A percentile compares a stretch with the other conserved stretches of the same genome.
These are phyloP conservation scores for Fraxinus platypoda DNA, from an alignment of 305 asterid genomes.

Conservation along the genomic window DNA sequence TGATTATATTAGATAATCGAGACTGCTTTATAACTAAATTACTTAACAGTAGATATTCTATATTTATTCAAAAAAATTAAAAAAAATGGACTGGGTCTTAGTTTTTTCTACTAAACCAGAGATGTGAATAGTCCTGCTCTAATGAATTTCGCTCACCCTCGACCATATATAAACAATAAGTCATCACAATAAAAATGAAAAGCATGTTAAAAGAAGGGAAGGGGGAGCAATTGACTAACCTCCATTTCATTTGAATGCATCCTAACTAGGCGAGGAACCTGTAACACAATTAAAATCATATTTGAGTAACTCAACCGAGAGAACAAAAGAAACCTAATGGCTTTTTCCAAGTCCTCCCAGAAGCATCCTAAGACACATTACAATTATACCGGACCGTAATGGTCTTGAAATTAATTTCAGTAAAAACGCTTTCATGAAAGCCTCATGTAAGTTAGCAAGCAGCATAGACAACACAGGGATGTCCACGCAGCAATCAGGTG, in stretches of 20 bases:
- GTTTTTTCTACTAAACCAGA: neutral
- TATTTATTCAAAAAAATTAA: neutral
- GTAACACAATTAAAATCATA: conserved; percentile 28
- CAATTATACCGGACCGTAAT: neutral
- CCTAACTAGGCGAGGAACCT: conserved; percentile 97
- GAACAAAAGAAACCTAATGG: neutral
- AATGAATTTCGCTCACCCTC: neutral
- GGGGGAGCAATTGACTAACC: conserved; percentile 47
- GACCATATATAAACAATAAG: neutral
- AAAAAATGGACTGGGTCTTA: neutral
- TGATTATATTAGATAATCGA: neutral
- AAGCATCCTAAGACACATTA: neutral
- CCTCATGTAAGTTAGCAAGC: conserved; percentile 3
- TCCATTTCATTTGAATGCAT: conserved; percentile 99
- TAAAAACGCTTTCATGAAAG: neutral
- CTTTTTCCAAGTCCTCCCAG: neutral
- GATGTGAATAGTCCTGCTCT: neutral
- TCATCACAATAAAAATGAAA: neutral
- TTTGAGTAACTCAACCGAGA: neutral
- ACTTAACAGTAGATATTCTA: neutral
- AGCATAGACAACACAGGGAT: neutral
- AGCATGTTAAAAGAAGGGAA: conserved; percentile 11
- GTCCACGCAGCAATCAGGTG: neutral
- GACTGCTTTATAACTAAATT: neutral
- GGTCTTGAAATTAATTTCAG: neutral